These are phyloP conservation scores for Alnus rubra DNA, from an alignment of 306 rosid species.

Conservation along the genomic window DNA sequence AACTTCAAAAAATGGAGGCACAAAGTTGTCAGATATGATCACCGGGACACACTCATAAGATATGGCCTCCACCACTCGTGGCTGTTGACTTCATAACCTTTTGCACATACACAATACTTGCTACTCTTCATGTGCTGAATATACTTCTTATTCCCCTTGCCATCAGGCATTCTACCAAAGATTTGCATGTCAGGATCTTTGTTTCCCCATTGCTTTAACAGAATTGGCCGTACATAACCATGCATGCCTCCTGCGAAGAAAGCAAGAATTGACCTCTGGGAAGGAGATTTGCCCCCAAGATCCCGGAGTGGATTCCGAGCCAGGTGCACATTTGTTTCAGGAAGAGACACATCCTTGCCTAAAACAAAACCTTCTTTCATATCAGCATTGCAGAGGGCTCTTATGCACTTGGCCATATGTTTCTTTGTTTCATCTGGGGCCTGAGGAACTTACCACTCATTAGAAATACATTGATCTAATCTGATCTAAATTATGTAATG, in stretches of 20 bases:
- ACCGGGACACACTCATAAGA: conserved; percentile 84
- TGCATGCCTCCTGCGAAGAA: conserved; percentile 90
- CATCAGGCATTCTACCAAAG: conserved; percentile 53
- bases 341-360: conserved; percentile 90
- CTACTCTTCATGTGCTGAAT: conserved; percentile 71
- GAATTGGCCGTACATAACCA: conserved; percentile 73
- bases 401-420: conserved; percentile 62
- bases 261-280: conserved; percentile 67
- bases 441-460: conserved; percentile 52
- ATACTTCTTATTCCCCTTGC: conserved; percentile 58
- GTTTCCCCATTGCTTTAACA: conserved; percentile 75
- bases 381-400: conserved; percentile 96
- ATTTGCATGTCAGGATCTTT: conserved; percentile 91
- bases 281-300: conserved; percentile 75
- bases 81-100: conserved; percentile 93
- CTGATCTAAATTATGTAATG: neutral
- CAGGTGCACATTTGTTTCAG: conserved; percentile 67
- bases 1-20: conserved; percentile 86
- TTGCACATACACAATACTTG: conserved; percentile 90
- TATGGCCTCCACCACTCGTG: conserved; percentile 86
- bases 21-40: conserved; percentile 88
- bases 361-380: conserved; percentile 78
- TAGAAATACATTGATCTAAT: conserved; percentile 25
- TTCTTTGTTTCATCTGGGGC: conserved; percentile 82
- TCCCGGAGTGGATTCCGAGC: conserved; percentile 61